Percentiles rank a stretch among this genome's conserved stretches.
These are phyloP conservation scores for Dacryopinax primogenitus DNA, from an alignment of 768 basidiomycete genomes.

Conservation along the genomic window DNA sequence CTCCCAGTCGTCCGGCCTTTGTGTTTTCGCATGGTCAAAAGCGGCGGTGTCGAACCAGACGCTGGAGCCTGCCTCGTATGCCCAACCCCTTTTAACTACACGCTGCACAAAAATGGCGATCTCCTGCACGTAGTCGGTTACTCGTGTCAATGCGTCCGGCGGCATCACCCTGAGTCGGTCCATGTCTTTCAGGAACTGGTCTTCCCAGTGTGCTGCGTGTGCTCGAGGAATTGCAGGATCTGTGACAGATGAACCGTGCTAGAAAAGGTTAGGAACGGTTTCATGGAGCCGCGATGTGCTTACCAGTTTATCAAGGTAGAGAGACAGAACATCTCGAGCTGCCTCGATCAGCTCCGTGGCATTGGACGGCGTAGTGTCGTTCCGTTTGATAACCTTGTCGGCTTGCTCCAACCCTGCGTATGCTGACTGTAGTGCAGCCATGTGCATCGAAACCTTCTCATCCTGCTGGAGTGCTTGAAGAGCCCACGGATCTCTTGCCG, in stretches of 20 bases:
- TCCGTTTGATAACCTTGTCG: slow-evolving; percentile 31
- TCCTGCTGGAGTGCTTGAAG: slow-evolving; percentile 59
- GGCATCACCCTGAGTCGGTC: slow-evolving; percentile 67
- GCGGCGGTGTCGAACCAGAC: slow-evolving; percentile 81
- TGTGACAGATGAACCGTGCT: slow-evolving; percentile 70
- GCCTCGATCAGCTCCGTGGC: slow-evolving; percentile 54
- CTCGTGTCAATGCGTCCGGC: slow-evolving; percentile 84
- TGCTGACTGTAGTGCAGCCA: slow-evolving; percentile 46
- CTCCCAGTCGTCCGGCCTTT: slow-evolving; percentile 26
- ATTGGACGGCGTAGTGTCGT: slow-evolving; percentile 31
- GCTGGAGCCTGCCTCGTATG: slow-evolving; percentile 56
- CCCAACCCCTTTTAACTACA: slow-evolving; percentile 79
- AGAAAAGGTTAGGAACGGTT: neutral
- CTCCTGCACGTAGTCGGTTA: slow-evolving; percentile 94
- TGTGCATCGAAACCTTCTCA: slow-evolving; percentile 88
- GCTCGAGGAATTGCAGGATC: slow-evolving; percentile 76
- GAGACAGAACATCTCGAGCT: slow-evolving; percentile 63
- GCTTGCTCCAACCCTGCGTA: slow-evolving; percentile 41
- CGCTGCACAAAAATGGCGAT: slow-evolving; percentile 78
- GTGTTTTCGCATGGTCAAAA: slow-evolving; percentile 52
- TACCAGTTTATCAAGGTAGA: slow-evolving; percentile 64
- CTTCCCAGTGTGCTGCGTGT: slow-evolving; percentile 80
- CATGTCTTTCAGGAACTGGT: slow-evolving; percentile 87
- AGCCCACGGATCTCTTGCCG: slow-evolving; percentile 48
- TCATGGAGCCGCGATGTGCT: slow-evolving; percentile 12